A percentile compares a stretch with the other conserved stretches of the same genome.
Evolutionary conservation across 2,329 filamentous ascomycete species (phyloP).

Genomic region (Dactylellina haptotyla): DNA sequence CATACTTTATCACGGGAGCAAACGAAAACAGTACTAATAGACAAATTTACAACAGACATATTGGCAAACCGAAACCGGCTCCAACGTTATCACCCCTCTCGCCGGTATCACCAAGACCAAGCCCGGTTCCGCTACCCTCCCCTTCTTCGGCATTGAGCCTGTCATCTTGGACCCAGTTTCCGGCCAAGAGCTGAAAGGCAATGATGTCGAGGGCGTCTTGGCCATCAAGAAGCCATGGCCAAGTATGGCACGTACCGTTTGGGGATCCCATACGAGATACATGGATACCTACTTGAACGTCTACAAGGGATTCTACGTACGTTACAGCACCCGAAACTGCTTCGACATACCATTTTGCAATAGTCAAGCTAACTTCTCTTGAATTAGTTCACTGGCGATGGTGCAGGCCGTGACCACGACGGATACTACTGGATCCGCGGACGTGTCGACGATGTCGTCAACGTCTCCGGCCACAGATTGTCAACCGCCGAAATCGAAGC

Average conservation of each 20-base stretch:
- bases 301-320: conserved; percentile 96
- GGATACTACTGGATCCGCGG: conserved; percentile 99
- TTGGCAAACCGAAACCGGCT: conserved; percentile 99
- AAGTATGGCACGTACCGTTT: conserved; percentile 97
- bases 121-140: conserved; percentile 92
- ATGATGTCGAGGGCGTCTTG: conserved; percentile 95
- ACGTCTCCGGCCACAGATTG: conserved; percentile 93
- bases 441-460: conserved; percentile 97
- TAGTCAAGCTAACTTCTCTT: conserved; percentile 8
- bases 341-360: conserved; percentile 2
- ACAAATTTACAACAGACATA: conserved; percentile 76
- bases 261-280: conserved; percentile 96
- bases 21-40: not conserved
- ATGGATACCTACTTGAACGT: conserved; percentile 99
- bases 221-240: conserved; percentile 99
- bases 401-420: conserved; percentile 93
- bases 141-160: conserved; percentile 98
- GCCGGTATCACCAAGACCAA: conserved; percentile 95
- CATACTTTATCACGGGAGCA: not conserved
- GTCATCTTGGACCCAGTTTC: conserved; percentile 97
- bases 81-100: conserved; percentile 91
- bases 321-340: conserved; percentile 60
- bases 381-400: conserved; percentile 84
- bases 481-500: conserved; percentile 98
- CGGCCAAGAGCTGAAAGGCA: conserved; percentile 90